phyloP scores from a whole-genome alignment of 768 basidiomycete species.

The Lentinula sp. region DNA sequence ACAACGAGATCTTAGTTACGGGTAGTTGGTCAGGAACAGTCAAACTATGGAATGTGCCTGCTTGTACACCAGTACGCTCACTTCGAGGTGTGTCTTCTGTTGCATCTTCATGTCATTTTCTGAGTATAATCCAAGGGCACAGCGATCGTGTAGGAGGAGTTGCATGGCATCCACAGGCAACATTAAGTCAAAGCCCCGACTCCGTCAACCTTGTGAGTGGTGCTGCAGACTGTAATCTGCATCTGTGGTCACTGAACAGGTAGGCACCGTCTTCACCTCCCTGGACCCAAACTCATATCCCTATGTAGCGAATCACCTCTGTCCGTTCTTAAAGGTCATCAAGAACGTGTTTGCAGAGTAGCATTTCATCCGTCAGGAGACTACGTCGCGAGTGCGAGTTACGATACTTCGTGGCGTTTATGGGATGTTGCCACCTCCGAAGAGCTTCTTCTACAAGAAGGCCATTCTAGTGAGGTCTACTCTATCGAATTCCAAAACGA shows the following conservation, averaged over 20 bases:
- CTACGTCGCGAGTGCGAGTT: conserved; percentile 92
- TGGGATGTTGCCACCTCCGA: conserved; percentile 87
- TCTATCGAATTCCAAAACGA: conserved; percentile 95
- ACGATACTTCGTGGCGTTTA: conserved; percentile 94
- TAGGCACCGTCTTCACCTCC: conserved; percentile 19
- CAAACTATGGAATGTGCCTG: conserved; percentile 93
- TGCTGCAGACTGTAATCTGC: conserved; percentile 79
- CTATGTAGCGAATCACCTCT: conserved; percentile 71
- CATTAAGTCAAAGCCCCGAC: conserved; percentile 57
- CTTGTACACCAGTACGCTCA: conserved; percentile 73
- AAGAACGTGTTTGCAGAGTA: conserved; percentile 86
- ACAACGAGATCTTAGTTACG: conserved; percentile 82
- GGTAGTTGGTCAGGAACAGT: conserved; percentile 95
- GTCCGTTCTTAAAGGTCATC: conserved; percentile 83
- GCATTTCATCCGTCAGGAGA: conserved; percentile 95
- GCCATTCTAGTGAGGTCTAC: conserved; percentile 96
- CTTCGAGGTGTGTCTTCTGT: conserved; percentile 51
- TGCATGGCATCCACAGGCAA: conserved; percentile 96
- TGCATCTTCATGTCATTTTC: conserved; percentile 4
- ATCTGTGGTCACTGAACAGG: conserved; percentile 88
- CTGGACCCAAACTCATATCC: conserved; percentile 5
- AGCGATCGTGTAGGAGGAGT: conserved; percentile 90
- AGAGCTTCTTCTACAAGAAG: conserved; percentile 89
- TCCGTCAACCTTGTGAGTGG: conserved; percentile 85
- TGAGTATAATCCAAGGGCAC: conserved; percentile 51